Conservation (phyloP, 2,329 filamentous ascomycete species). For the Pestalotiopsis sp. region DNA sequence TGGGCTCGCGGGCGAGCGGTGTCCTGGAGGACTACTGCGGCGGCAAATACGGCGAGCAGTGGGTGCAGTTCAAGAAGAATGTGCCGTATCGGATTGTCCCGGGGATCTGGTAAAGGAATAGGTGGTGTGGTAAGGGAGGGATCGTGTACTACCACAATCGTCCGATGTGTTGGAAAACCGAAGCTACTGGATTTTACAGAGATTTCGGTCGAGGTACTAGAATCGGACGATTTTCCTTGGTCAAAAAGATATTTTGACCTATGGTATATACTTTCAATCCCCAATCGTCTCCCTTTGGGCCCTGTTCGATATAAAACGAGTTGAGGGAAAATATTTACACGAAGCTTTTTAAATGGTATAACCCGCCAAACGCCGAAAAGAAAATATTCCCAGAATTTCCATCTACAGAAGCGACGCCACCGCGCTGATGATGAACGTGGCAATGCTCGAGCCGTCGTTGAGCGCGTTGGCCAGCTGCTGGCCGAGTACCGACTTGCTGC, state of each 20-base stretch:
- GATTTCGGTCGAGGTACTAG: not conserved
- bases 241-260: not conserved
- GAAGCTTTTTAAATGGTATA: not conserved
- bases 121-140: not conserved
- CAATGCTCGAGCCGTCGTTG: conserved; percentile 19
- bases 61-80: conserved; percentile 39
- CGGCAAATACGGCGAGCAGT: conserved; percentile 39
- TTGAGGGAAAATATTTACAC: not conserved
- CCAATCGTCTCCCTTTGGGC: not conserved
- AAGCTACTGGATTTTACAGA: no score
- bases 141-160: no score
- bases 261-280: not conserved
- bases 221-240: not conserved
- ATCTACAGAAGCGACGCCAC: not conserved
- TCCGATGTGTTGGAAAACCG: no score
- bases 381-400: not conserved
- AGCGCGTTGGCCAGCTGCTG: conserved; percentile 21
- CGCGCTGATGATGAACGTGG: not conserved
- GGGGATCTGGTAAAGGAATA: conserved; percentile 34
- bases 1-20: conserved; percentile 32
- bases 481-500: conserved; percentile 16
- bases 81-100: conserved; percentile 39
- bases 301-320: no score
- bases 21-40: conserved; percentile 41
- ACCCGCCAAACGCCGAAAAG: not conserved